Evolutionary conservation across 179 eudicot species (phyloP).

Genomic region (Carnegiea gigantea): DNA sequence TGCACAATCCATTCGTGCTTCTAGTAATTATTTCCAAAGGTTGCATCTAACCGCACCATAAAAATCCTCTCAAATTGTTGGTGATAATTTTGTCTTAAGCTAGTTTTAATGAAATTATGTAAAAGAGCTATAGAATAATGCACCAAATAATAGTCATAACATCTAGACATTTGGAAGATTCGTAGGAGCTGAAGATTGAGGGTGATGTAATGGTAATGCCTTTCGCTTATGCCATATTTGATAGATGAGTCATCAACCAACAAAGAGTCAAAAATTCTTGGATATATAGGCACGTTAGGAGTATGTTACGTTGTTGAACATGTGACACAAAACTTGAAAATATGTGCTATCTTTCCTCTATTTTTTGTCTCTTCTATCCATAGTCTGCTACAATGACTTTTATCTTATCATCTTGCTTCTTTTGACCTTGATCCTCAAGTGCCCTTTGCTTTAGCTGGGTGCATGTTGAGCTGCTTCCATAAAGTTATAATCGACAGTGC

Average conservation of each 20-base stretch:
- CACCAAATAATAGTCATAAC: too few species aligned
- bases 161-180: too few species aligned
- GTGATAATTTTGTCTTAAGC: too few species aligned
- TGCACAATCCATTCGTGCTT: too few species aligned
- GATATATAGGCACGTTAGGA: background rate
- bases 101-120: too few species aligned
- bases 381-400: background rate
- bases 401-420: background rate
- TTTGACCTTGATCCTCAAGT: background rate
- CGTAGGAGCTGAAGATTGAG: too few species aligned
- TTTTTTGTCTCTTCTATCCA: slow-evolving; percentile 3
- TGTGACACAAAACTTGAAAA: background rate
- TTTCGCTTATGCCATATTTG: background rate
- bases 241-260: background rate
- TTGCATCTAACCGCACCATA: too few species aligned
- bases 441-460: background rate
- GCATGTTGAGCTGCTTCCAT: too few species aligned
- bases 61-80: too few species aligned
- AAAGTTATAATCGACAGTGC: too few species aligned
- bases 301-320: background rate
- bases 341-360: background rate
- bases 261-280: background rate
- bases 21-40: too few species aligned
- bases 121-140: too few species aligned
- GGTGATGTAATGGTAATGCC: background rate